Evolutionary conservation across 495 filamentous ascomycete genomes (phyloP), one percentile per base, ranked within the genome.

Genomic region (Xeromyces bisporus): DNA sequence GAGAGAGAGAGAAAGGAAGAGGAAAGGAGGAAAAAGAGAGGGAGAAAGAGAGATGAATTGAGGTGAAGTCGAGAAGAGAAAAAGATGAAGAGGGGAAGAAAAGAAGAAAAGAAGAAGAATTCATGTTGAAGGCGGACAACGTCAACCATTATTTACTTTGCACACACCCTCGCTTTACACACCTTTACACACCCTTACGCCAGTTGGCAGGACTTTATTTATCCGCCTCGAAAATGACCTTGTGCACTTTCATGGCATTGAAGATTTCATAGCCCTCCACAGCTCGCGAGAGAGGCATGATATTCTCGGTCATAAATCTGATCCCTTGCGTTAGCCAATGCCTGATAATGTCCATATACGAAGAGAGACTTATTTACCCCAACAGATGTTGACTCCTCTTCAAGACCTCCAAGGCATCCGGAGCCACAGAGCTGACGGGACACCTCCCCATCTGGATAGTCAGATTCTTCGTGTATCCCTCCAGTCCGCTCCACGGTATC

Each of bases 391-490:
- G 82, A 39, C 84, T 87, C 59, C 77, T 71, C 50, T 74, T 76
- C 42, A 97, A 48, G 33, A 85, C 65, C 32, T 74, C 69, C 32
- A 94, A 50, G 4, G 89, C 84, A 35, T 81, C 67, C 12, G 70
- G 58, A 38, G 89, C 85, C 33, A 94, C 75, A 24, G 77, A 80
- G 29, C 83, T 62, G 7, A 97, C 89, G 5, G 87, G 87, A 50
- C 89, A 97, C 32, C 89, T 67, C 18, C 87, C 89, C 75, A 93
- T 93, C 44, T 93, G 81, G n/a, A 94, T 46, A 31, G 69, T 75
- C 36, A 94, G 36, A 45, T 94, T 97, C 62, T 94, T 94, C 27
- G 69, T 68, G 49, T 94, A 94, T 9, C 78, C 85, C 44, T 93
- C 69, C 37, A 63, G 70, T 6, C 82, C 85, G 28, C 58, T 70